These are phyloP conservation scores for Didymellaceae sp. DNA, from an alignment of 2,329 filamentous ascomycete genomes.

Conservation along the genomic window DNA sequence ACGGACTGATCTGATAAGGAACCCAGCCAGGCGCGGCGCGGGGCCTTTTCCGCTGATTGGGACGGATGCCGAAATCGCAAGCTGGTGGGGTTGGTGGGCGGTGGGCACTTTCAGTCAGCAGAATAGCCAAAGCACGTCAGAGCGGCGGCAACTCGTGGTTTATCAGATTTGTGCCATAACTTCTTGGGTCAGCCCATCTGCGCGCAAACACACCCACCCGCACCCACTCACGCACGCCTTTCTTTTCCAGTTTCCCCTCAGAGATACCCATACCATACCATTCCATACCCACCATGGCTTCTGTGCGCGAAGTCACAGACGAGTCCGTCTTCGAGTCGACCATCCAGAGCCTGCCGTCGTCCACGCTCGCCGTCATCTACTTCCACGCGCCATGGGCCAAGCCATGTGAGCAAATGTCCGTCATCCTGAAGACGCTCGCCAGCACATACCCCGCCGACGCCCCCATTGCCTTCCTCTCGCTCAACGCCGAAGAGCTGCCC, in stretches of 20 bases:
- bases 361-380: constrained; percentile 81
- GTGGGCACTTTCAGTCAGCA: neutral
- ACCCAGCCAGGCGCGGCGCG: neutral
- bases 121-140: constrained; percentile 35
- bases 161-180: constrained; percentile 29
- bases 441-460: constrained; percentile 77
- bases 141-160: constrained; percentile 15
- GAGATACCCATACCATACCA: too few species aligned
- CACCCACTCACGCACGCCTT: neutral
- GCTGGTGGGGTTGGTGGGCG: neutral
- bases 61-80: constrained; percentile 4
- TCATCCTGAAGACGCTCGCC: constrained; percentile 83
- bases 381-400: constrained; percentile 98
- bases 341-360: constrained; percentile 70
- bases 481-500: constrained; percentile 93
- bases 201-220: neutral
- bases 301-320: constrained; percentile 76
- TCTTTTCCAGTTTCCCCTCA: neutral
- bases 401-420: constrained; percentile 92
- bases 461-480: constrained; percentile 82
- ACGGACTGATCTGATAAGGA: constrained; percentile 17
- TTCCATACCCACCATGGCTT: constrained; percentile 50
- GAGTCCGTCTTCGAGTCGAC: constrained; percentile 75
- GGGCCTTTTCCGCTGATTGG: neutral
- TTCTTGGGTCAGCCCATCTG: neutral